Evolutionary conservation across 2,329 filamentous ascomycete species (phyloP).

Genomic region (Ophidiomyces ophidiicola): DNA sequence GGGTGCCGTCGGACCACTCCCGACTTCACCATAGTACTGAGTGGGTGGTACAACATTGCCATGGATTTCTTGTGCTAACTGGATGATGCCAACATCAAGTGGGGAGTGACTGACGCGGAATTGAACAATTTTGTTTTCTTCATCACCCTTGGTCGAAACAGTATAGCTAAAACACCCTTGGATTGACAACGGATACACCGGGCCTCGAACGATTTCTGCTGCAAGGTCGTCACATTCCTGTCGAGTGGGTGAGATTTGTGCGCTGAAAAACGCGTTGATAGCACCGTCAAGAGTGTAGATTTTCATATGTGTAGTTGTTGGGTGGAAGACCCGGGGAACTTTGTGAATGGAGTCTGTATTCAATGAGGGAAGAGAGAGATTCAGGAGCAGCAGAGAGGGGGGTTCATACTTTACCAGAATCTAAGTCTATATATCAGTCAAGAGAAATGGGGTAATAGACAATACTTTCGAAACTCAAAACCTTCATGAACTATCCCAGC

Average conservation of each 20-base stretch:
- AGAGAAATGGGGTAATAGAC: no score
- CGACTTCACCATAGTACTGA: constrained; percentile 6
- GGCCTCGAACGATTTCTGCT: constrained; percentile 1
- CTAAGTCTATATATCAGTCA: no score
- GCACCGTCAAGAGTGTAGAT: constrained; percentile 3
- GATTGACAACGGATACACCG: constrained; percentile 5
- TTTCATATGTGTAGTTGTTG: constrained; percentile 1
- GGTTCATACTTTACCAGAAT: constrained; percentile 1
- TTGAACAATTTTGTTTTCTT: constrained; percentile 8
- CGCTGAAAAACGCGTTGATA: constrained; percentile 6
- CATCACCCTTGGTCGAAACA: constrained; percentile 2
- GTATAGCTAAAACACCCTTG: constrained; percentile 12
- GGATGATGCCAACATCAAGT: constrained; percentile 5
- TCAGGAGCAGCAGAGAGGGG: neutral
- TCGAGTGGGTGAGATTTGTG: constrained; percentile 5
- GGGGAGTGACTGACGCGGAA: constrained; percentile 9
- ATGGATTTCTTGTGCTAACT: constrained; percentile 9
- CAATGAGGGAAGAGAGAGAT: neutral
- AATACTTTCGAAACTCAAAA: no score
- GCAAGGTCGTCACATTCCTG: constrained; percentile 11
- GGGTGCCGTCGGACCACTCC: constrained; percentile 2
- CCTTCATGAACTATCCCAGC: no score
- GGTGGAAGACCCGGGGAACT: neutral
- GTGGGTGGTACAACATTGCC: constrained; percentile 7
- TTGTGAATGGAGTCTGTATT: no score